phyloP scores from a whole-genome alignment of 2,329 filamentous ascomycete species.

The Claviceps lovelessii region DNA sequence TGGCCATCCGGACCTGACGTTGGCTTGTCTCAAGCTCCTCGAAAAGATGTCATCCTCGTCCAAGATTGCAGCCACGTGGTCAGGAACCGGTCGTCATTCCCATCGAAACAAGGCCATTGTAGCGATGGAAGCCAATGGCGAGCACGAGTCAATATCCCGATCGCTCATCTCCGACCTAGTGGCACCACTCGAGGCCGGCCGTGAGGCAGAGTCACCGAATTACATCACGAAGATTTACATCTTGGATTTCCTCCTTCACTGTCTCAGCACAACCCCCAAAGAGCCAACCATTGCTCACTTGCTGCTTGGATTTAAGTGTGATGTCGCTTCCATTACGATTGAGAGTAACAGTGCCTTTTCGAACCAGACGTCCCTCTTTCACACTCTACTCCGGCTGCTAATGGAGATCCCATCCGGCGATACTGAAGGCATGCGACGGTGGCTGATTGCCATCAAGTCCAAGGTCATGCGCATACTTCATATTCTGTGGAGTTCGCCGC shows the following conservation, averaged over 20 bases:
- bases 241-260: slow-evolving; percentile 72
- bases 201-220: slow-evolving; percentile 51
- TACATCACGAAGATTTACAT: slow-evolving; percentile 76
- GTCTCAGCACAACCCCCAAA: slow-evolving; percentile 58
- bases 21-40: slow-evolving; percentile 67
- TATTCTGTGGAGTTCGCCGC: slow-evolving; percentile 67
- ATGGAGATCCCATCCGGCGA: slow-evolving; percentile 53
- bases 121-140: slow-evolving; percentile 68
- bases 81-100: slow-evolving; percentile 43
- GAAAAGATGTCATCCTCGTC: slow-evolving; percentile 76
- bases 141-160: slow-evolving; percentile 64
- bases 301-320: slow-evolving; percentile 73
- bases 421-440: slow-evolving; percentile 46
- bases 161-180: slow-evolving; percentile 57
- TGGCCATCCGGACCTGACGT: slow-evolving; percentile 64
- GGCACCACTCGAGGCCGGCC: slow-evolving; percentile 56
- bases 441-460: slow-evolving; percentile 55
- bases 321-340: slow-evolving; percentile 53
- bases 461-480: slow-evolving; percentile 60
- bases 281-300: slow-evolving; percentile 82
- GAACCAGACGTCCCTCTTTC: slow-evolving; percentile 62
- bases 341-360: slow-evolving; percentile 57
- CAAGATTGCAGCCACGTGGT: slow-evolving; percentile 60
- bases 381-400: slow-evolving; percentile 61
- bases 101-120: slow-evolving; percentile 76